Base-by-base conservation (phyloP, 202 grass and related monocot genomes). In the Setaria italica region DNA sequence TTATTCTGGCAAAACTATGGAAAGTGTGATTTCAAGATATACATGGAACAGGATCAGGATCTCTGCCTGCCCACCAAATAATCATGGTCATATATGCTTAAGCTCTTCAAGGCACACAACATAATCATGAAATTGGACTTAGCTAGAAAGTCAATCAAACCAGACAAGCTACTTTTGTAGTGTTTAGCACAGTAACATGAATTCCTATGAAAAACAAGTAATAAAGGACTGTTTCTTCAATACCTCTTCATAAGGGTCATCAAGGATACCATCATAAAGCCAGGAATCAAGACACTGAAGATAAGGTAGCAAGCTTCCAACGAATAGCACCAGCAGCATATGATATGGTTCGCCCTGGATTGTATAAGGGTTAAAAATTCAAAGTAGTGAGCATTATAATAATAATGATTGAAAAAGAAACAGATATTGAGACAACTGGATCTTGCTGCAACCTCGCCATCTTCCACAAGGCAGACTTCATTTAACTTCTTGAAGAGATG, bases 221-320 rank as follows among this genome's bases (percentile, higher is more conserved):
- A 79, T 33, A 21, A 58, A 53, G 56, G 21, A 25, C 20, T 73
- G 50, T 67, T 88, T 5, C 32, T 63, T 70, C 43, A 81, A 67
- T 89, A 98, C 95, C 95, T 98, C 95, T 86, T 92, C 83, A 87
- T 90, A 95, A 79, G 95, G 91, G 59, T 98, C 95, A 90, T 95
- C 89, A 92, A 98, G 92, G 89, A 95, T 95, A 57, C 95, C 95
- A 81, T 98, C 91, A 88, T 98, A 98, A 70, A 95, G 84, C 95
- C 93, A 95, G 78, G 91, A 98, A 88, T 98, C 93, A 79, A 98
- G 87, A 37, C 87, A 89, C 41, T 88, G 89, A 70, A 98, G 92
- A 92, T 98, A 98, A 87, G 95, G 95, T 64, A 98, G 84, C 73
- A 98, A 89, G 49, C 74, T 98, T 55, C 88, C 91, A 30, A 89